Conservation (phyloP, 768 basidiomycete species). For the Pholiota conissans region DNA sequence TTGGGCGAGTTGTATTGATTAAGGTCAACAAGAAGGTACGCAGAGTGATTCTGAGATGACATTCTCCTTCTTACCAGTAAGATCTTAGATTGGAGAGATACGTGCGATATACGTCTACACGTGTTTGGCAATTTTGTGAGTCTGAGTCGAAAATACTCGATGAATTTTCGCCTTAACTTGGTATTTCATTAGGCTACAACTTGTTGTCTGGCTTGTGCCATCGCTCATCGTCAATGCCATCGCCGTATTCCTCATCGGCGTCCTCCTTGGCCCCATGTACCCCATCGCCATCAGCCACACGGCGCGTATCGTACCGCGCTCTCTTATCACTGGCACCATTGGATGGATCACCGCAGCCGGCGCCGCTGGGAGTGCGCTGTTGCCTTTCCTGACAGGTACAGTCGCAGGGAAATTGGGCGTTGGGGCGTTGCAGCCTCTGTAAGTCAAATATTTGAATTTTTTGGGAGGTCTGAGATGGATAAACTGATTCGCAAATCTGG, state of each 20-base stretch:
- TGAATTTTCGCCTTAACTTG: not conserved
- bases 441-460: constrained; percentile 21
- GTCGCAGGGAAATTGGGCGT: constrained; percentile 63
- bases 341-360: constrained; percentile 68
- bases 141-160: not conserved
- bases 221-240: constrained; percentile 55
- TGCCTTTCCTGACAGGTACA: constrained; percentile 71
- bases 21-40: constrained; percentile 42
- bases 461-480: constrained; percentile 6
- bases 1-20: constrained; percentile 52
- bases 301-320: constrained; percentile 62
- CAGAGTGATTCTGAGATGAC: not conserved
- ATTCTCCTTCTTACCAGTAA: not conserved
- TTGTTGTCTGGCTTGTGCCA: constrained; percentile 28
- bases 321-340: constrained; percentile 61
- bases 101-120: constrained; percentile 53
- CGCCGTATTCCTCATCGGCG: constrained; percentile 59
- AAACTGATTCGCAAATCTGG: not conserved
- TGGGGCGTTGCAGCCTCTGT: constrained; percentile 58
- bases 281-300: constrained; percentile 71
- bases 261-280: constrained; percentile 71
- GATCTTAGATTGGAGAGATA: constrained; percentile 49
- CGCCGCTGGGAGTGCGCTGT: constrained; percentile 62
- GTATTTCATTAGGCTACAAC: not conserved
- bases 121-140: constrained; percentile 46